A percentile compares a stretch with the other conserved stretches of the same genome.
Evolutionary conservation across 176 grass and related monocot species (phyloP).

Genomic region (Oryza rufipogon): DNA sequence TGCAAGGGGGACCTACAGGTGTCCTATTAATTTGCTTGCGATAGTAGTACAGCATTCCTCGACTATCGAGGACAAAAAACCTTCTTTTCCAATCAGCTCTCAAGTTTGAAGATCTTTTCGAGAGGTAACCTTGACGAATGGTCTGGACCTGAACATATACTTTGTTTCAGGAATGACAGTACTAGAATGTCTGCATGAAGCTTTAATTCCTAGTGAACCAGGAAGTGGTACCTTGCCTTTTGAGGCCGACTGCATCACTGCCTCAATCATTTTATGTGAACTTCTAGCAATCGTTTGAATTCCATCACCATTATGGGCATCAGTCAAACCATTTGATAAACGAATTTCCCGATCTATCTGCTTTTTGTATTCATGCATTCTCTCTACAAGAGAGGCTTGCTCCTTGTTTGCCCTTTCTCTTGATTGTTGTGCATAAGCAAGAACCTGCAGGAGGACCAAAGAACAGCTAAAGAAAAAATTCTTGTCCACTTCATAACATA

Average conservation of each 20-base stretch:
- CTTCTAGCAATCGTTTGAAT: constrained; percentile 78
- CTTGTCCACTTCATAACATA: constrained; percentile 31
- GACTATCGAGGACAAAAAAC: constrained; percentile 99
- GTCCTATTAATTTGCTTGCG: constrained; percentile 84
- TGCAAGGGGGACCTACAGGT: constrained; percentile 62
- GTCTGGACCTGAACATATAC: constrained; percentile 76
- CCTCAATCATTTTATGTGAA: constrained; percentile 91
- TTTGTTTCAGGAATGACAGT: constrained; percentile 9
- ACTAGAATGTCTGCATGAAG: constrained; percentile 22
- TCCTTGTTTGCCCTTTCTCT: constrained; percentile 84
- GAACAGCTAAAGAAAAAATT: constrained; percentile 14
- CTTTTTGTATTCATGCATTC: constrained; percentile 96
- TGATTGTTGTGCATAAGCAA: constrained; percentile 93
- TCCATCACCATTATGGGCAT: constrained; percentile 72
- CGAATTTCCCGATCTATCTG: constrained; percentile 86
- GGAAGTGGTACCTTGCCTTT: constrained; percentile 78
- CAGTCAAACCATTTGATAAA: constrained; percentile 69
- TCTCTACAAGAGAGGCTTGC: constrained; percentile 89
- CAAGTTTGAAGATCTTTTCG: constrained; percentile 91
- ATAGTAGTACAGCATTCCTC: constrained; percentile 99
- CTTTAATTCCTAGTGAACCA: constrained; percentile 20
- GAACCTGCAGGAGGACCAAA: constrained; percentile 58
- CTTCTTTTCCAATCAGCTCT: constrained; percentile 99
- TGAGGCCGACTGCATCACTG: constrained; percentile 80
- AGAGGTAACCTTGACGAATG: constrained; percentile 97